Evolutionary conservation across 192 early-diverging fungal species (phyloP).

Genomic region (Gryganskiella cystojenkinii): DNA sequence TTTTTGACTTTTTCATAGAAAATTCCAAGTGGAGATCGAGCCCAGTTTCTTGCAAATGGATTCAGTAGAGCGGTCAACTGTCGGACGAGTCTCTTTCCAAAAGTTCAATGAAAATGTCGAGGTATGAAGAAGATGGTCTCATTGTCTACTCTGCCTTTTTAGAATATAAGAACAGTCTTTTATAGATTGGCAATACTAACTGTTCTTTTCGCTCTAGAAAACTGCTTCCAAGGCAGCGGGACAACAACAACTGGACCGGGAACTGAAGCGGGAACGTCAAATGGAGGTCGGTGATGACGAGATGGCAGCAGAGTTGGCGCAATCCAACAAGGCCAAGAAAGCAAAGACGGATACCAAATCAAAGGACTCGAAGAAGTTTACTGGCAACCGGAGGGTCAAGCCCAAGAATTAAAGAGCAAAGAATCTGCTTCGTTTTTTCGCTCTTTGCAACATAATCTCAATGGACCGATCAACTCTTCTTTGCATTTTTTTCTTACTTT

Average conservation of each 20-base stretch:
- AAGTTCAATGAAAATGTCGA: slow-evolving; percentile 44
- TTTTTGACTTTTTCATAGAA: slow-evolving; percentile 15
- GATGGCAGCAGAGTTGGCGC: slow-evolving; percentile 30
- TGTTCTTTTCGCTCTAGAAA: slow-evolving; percentile 13
- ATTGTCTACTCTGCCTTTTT: too few relatives aligned
- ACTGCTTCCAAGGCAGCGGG: slow-evolving; percentile 13
- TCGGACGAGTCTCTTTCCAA: slow-evolving; percentile 39
- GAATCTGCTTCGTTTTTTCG: too few relatives aligned
- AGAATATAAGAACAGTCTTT: not conserved
- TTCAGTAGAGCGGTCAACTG: slow-evolving; percentile 19
- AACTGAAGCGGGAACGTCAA: slow-evolving; percentile 30
- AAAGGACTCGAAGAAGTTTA: slow-evolving; percentile 12
- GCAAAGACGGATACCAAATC: slow-evolving; percentile 12
- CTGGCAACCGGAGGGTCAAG: slow-evolving; percentile 22
- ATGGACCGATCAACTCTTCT: too few relatives aligned
- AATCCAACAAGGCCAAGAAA: slow-evolving; percentile 28
- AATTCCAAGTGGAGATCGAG: slow-evolving; percentile 50
- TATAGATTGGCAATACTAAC: not conserved
- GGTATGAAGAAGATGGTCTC: not conserved
- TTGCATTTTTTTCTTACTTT: too few relatives aligned
- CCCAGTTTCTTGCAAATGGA: slow-evolving; percentile 54
- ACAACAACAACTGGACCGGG: slow-evolving; percentile 44
- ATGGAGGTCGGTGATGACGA: slow-evolving; percentile 41
- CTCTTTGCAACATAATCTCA: too few relatives aligned
- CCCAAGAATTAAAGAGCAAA: slow-evolving; percentile 24